Base-by-base conservation (phyloP, 2,329 filamentous ascomycete species). In the Meredithiella fracta region DNA sequence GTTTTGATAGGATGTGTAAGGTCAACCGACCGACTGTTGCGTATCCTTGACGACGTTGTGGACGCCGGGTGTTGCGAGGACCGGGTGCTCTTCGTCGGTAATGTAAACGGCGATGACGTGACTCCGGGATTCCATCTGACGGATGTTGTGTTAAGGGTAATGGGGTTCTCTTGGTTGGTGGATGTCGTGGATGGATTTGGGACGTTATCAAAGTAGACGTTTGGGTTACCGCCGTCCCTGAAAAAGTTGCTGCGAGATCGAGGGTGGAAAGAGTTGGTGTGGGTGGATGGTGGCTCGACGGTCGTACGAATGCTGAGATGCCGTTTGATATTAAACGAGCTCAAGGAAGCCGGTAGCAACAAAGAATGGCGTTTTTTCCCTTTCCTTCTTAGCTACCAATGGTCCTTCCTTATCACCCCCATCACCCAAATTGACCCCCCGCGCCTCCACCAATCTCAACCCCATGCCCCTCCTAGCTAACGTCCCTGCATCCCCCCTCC, bases 1-100 rank as follows among this genome's bases (percentile, higher is more conserved):
- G 31, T 54, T 51, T 34, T 51, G 23, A 58, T 17, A 3, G 52
- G 51, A 8, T 44, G 40, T 6, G 51, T 31, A 11, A 58, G 26
- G 26, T 58, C 56, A 25, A 54, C 52, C 3, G 56, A 51, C n/a
- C 47, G 56, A 25, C n/a, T 23, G 47, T 47, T 49, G 7, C 22
- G 44, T 15, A 20, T 56, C 22, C 7, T 26, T n/a, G 38, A 38
- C 25, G 53, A 23, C 53, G 20, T 34, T 15, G 11, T 15, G n/a
- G 40, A 44, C 40, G 40, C 40, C 20, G 40, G 15, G 15, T 6
- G 15, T 44, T 4, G 6, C n/a, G 20, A 14, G 11, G 29, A 34
- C 5, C 29, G 11, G 29, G 29, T 20, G n/a, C 40, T 44, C 40
- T 44, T 44, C 2, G 40, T 20, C 7, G 40, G 40, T 7, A 7